These are phyloP conservation scores for Spencermartinsiella ligniputridi DNA, from an alignment of 1,139 yeast genomes.

Conservation along the genomic window DNA sequence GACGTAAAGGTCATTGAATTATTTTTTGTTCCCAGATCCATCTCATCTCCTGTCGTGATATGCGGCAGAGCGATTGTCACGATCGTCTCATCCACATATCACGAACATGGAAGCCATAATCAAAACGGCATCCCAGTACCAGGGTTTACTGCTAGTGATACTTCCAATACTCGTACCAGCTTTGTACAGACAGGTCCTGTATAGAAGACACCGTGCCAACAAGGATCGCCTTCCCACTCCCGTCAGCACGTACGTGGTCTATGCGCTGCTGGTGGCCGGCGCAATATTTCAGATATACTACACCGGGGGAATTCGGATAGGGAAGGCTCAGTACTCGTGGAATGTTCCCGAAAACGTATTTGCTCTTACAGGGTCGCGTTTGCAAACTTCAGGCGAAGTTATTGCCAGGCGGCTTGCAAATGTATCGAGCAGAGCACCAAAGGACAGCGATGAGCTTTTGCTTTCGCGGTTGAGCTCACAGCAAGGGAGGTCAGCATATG, in stretches of 20 bases:
- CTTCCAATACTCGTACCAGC: neutral
- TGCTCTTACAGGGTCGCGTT: slow-evolving; percentile 17
- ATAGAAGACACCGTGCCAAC: neutral
- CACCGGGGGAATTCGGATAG: neutral
- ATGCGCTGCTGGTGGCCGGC: neutral
- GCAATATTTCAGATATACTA: neutral
- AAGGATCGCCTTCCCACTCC: neutral
- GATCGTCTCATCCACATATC: too few relatives aligned
- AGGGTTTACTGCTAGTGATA: neutral
- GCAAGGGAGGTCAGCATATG: slow-evolving; percentile 22
- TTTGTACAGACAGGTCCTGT: neutral
- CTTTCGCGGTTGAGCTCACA: slow-evolving; percentile 18
- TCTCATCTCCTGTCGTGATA: too few relatives aligned
- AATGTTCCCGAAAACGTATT: slow-evolving; percentile 15
- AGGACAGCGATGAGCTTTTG: slow-evolving; percentile 15
- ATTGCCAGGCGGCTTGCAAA: slow-evolving; percentile 17
- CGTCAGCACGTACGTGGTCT: neutral
- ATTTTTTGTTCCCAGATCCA: too few relatives aligned
- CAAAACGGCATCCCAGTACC: neutral
- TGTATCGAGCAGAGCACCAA: slow-evolving; percentile 9
- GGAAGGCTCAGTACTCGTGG: neutral
- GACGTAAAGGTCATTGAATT: too few relatives aligned
- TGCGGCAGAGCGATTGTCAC: too few relatives aligned
- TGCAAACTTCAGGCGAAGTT: slow-evolving; percentile 24
- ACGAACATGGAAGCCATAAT: neutral